phyloP scores from a whole-genome alignment of 306 rosid species.

The Ziziphus jujuba region DNA sequence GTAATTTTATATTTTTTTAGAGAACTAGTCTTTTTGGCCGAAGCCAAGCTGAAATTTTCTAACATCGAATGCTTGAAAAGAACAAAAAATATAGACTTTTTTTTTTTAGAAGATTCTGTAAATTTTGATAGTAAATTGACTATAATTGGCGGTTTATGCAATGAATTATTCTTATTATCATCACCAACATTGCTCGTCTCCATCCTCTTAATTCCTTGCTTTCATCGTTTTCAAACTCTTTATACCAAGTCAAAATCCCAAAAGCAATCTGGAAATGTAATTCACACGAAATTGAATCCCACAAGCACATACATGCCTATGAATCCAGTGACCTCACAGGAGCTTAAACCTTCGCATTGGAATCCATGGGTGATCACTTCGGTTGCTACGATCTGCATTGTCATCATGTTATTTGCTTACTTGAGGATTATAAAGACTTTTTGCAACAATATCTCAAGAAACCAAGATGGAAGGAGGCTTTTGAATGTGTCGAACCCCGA shows the following conservation, averaged over 20 bases:
- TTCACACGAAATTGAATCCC: no score
- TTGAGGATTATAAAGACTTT: constrained; percentile 10
- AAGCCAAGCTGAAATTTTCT: no score
- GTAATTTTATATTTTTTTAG: no score
- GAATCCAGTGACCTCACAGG: background rate
- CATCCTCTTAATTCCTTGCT: constrained; percentile 17
- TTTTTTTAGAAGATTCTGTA: no score
- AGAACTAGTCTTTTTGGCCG: no score
- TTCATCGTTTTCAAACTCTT: constrained; percentile 18
- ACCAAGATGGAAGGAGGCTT: constrained; percentile 21
- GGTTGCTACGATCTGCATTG: background rate
- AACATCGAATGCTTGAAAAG: no score
- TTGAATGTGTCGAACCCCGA: constrained; percentile 17
- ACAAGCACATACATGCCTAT: no score
- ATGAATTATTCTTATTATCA: constrained; percentile 3
- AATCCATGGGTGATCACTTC: background rate
- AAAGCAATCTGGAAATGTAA: no score
- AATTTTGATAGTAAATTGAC: no score
- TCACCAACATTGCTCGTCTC: constrained; percentile 18
- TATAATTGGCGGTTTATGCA: no score
- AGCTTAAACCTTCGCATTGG: background rate
- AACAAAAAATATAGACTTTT: no score
- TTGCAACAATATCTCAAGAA: background rate
- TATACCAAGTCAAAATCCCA: background rate
- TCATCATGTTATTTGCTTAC: constrained; percentile 23